Evolutionary conservation across 352 stramenopile species (phyloP).

Genomic region (Paralagenidium karlingii): DNA sequence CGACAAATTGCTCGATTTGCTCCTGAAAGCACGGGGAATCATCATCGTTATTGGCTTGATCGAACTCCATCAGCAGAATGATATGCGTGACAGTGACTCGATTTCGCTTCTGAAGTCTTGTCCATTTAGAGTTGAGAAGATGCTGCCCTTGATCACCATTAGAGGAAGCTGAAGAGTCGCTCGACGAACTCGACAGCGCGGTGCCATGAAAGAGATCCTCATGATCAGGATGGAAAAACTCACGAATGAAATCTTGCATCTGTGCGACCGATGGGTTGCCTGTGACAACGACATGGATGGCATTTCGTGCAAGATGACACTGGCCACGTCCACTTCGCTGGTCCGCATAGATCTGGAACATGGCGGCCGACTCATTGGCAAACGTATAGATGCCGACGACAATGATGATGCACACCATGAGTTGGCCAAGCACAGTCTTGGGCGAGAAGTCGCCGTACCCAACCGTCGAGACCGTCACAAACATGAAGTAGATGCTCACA

Average conservation of each 20-base stretch:
- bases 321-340: conserved; percentile 30
- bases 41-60: conserved; percentile 7
- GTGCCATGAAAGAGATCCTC: conserved; percentile 16
- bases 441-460: conserved; percentile 80
- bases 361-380: conserved; percentile 63
- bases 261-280: conserved; percentile 66
- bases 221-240: conserved; percentile 83
- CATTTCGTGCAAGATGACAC: conserved; percentile 57
- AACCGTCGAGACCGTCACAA: conserved; percentile 80
- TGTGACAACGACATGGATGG: conserved; percentile 74
- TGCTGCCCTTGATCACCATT: background rate
- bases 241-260: conserved; percentile 78
- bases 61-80: conserved; percentile 66
- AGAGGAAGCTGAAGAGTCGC: too few species aligned
- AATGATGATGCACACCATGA: conserved; percentile 73
- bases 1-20: conserved; percentile 53
- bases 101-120: too few species aligned
- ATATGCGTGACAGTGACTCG: too few species aligned
- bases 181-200: background rate
- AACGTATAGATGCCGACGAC: conserved; percentile 83
- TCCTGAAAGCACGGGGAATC: conserved; percentile 34
- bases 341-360: conserved; percentile 68
- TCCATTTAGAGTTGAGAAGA: conserved; percentile 23
- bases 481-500: conserved; percentile 84
- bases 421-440: conserved; percentile 67